Conservation (phyloP, 1,139 yeast genomes). For the Casaregolazyma suthepensis region DNA sequence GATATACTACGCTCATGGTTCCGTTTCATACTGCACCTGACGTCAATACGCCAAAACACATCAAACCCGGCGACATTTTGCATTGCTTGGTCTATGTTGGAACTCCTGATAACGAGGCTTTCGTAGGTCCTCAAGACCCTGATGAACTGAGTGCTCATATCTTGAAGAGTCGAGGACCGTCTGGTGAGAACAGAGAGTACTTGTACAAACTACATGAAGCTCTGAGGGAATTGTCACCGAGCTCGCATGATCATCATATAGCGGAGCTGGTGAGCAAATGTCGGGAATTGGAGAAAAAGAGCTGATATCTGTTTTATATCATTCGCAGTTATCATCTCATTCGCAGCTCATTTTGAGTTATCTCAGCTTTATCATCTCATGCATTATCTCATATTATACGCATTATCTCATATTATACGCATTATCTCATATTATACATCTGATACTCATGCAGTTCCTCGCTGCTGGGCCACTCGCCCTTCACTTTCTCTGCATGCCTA, state of each 20-base stretch:
- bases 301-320: not conserved
- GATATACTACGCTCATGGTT: constrained; percentile 68
- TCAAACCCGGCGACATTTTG: constrained; percentile 38
- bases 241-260: constrained; percentile 34
- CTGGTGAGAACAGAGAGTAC: constrained; percentile 76
- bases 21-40: constrained; percentile 44
- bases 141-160: constrained; percentile 57
- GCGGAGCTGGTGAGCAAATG: constrained; percentile 26
- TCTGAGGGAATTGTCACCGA: constrained; percentile 43
- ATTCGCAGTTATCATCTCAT: no score
- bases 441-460: constrained; percentile 20
- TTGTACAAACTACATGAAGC: constrained; percentile 49
- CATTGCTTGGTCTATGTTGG: constrained; percentile 79
- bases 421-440: not conserved
- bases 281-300: not conserved
- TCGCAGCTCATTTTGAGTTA: no score
- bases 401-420: not conserved
- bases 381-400: no score
- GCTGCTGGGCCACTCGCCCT: constrained; percentile 29
- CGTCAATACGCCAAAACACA: constrained; percentile 13
- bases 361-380: no score
- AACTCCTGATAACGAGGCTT: constrained; percentile 70
- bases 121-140: constrained; percentile 69
- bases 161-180: constrained; percentile 57
- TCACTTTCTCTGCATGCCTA: constrained; percentile 24